Conservation (phyloP, 148 eudicot genomes). For the Cornus florida region DNA sequence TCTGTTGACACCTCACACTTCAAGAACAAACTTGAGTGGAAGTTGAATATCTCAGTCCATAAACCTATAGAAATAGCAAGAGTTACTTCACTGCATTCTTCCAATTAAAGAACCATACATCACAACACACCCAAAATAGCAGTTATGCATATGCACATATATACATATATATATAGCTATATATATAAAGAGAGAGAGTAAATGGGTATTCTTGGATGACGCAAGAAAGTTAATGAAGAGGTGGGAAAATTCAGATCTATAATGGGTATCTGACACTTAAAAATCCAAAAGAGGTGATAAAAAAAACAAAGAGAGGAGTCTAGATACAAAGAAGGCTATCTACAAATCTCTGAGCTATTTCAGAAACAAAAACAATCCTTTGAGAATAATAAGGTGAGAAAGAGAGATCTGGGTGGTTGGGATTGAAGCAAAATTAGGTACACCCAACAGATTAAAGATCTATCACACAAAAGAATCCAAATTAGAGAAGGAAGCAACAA, state of each 20-base stretch:
- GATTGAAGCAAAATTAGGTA: slow-evolving; percentile 40
- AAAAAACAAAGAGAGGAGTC: slow-evolving; percentile 17
- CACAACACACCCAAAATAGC: neutral
- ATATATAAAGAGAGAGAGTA: neutral
- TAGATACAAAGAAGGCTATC: slow-evolving; percentile 25
- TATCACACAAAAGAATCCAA: neutral
- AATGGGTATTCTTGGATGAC: neutral
- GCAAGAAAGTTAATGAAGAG: neutral
- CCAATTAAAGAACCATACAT: neutral
- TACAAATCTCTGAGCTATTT: slow-evolving; percentile 20
- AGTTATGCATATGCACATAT: too few species aligned
- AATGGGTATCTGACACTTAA: slow-evolving; percentile 16
- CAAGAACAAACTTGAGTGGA: slow-evolving; percentile 27
- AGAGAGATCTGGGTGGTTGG: slow-evolving; percentile 39
- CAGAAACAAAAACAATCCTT: slow-evolving; percentile 21
- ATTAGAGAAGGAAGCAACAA: neutral
- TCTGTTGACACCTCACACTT: slow-evolving; percentile 19
- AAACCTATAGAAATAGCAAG: slow-evolving; percentile 14
- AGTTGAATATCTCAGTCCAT: slow-evolving; percentile 12
- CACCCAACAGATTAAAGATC: slow-evolving; percentile 24
- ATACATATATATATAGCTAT: neutral
- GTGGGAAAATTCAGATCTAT: slow-evolving; percentile 14
- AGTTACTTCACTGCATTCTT: neutral
- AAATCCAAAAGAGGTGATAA: slow-evolving; percentile 17
- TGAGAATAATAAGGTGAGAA: slow-evolving; percentile 11